These are phyloP conservation scores for Aureobasidium namibiae DNA, from an alignment of 2,329 filamentous ascomycete genomes.

Conservation along the genomic window DNA sequence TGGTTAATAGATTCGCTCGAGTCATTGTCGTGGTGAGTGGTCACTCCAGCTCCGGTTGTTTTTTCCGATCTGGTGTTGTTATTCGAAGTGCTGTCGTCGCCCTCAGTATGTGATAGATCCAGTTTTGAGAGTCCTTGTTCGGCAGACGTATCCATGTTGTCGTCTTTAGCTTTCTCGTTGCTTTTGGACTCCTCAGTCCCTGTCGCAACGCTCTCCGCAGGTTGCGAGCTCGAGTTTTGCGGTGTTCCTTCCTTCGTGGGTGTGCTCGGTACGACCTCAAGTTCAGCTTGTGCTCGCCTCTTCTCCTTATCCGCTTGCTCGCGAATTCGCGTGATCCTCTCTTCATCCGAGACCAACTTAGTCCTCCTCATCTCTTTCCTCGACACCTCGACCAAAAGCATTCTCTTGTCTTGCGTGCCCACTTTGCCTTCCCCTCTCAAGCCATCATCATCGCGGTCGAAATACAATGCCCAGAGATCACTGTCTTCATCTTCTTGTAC, in stretches of 20 bases:
- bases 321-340: conserved; percentile 22
- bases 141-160: background rate
- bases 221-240: background rate
- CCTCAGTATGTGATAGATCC: background rate
- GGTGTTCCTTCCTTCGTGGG: background rate
- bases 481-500: conserved; percentile 41
- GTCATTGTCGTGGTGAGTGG: background rate
- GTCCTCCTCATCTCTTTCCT: conserved; percentile 23
- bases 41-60: background rate
- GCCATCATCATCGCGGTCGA: conserved; percentile 39
- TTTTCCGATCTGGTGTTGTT: background rate
- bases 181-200: background rate
- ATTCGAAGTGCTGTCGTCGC: background rate
- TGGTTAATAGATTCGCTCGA: background rate
- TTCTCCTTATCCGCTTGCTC: conserved; percentile 16
- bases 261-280: background rate
- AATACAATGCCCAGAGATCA: conserved; percentile 45
- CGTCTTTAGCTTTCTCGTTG: background rate
- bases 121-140: background rate
- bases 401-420: conserved; percentile 21
- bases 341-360: conserved; percentile 19
- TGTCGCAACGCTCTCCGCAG: background rate
- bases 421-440: conserved; percentile 21
- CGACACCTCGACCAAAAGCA: conserved; percentile 26
- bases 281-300: conserved; percentile 4